phyloP scores from a whole-genome alignment of 2,329 filamentous ascomycete species.

The Beauveria asiatica region DNA sequence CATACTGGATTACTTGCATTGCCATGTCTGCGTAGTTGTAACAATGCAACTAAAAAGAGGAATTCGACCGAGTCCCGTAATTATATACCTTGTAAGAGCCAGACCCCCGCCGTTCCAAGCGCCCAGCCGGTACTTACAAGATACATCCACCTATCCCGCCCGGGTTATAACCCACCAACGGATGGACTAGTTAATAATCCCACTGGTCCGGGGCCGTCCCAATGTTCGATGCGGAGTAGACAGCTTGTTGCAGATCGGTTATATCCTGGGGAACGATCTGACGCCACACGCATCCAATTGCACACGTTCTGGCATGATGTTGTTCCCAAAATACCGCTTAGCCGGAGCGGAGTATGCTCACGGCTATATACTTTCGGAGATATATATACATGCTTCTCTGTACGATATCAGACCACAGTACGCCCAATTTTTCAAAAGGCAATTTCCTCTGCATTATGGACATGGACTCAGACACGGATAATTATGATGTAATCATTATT shows the following conservation, averaged over 20 bases:
- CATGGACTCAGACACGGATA: too few species aligned
- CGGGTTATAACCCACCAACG: background rate
- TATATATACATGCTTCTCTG: too few species aligned
- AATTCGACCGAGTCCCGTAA: too few species aligned
- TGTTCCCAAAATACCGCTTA: background rate
- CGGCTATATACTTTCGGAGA: too few species aligned
- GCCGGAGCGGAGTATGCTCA: background rate
- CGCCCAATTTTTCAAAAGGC: too few species aligned
- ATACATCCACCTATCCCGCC: too few species aligned
- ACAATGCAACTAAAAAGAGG: too few species aligned
- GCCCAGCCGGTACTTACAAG: background rate
- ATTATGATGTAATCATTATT: conserved; percentile 39
- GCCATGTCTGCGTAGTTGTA: background rate
- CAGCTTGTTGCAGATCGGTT: background rate
- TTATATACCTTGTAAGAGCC: too few species aligned
- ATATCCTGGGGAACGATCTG: background rate
- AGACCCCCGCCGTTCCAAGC: too few species aligned
- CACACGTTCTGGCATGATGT: background rate
- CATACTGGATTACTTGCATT: background rate
- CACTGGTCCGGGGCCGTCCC: background rate
- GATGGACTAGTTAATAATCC: background rate
- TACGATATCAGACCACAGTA: too few species aligned
- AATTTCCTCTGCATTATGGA: too few species aligned
- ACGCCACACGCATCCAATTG: background rate
- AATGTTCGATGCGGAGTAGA: background rate